Base-by-base conservation (phyloP, 2,329 filamentous ascomycete species). In the Gaeumannomyces tritici region DNA sequence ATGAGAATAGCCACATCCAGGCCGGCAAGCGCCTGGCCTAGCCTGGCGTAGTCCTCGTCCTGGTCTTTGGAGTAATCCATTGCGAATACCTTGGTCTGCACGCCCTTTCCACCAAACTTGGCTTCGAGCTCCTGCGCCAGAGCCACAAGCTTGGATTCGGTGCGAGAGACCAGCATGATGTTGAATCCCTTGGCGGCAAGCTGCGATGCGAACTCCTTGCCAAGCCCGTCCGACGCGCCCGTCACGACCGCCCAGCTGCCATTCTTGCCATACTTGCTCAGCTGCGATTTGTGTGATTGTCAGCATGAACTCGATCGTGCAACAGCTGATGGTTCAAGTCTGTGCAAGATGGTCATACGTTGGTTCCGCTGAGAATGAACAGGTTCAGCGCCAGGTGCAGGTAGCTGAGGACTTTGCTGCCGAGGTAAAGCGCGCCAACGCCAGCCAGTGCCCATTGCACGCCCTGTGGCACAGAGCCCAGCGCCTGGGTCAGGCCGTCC, bases 231-330 rank as follows among this genome's bases (percentile, higher is more conserved):
- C 13, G 93, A 97, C 61, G 93, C 95, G 66, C 95, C 95, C 29
- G 95, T 99, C 55, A 99, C 84, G 62, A 99, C 85, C 35, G 91
- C 95, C 93, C 93, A 99, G 63, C 89, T 93, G 65, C 93, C 93
- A 70, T 91, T 91, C 69, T 89, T 89, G 68, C 93, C 95, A 77
- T 96, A 98, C 68, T 89, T 91, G 69, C 88, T 88, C 63, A 99
- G 87, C 93, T 96, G 64, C 64, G 61, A n/a, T n/a, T n/a, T n/a
- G n/a, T n/a, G 57, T 64, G 13, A 29, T 3, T 13, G 13, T 42
- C 35, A 42, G 35, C 15, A 18, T 15, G 13, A 18, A 42, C 35
- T 6, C 4, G 11, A 42, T 42, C 35, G 35, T 18, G n/a, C 26
- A 24, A 26, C 2, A 24, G 54, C 26, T 5, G 5, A 18, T 6